Conservation (phyloP, 2,329 filamentous ascomycete genomes). For the Ascochyta fabae region DNA sequence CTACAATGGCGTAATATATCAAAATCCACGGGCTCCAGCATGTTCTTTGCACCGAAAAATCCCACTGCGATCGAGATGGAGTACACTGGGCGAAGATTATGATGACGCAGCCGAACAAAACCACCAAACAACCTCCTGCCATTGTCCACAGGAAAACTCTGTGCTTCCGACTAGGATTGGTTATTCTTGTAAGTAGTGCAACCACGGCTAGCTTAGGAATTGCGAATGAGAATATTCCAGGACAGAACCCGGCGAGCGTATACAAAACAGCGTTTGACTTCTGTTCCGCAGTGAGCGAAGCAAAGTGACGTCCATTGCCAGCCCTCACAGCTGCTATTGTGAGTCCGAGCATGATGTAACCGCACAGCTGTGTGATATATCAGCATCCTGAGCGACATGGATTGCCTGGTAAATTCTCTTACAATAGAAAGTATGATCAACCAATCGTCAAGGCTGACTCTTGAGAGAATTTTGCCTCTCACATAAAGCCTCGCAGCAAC, state of each 20-base stretch:
- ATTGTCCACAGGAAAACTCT: constrained; percentile 49
- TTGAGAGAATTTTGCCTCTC: no score
- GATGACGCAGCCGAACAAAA: constrained; percentile 47
- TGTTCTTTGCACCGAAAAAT: constrained; percentile 37
- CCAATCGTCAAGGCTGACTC: no score
- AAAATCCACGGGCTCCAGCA: constrained; percentile 41
- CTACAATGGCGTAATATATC: background rate
- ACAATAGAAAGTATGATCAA: no score
- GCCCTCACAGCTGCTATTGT: no score
- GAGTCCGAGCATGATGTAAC: no score
- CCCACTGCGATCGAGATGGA: constrained; percentile 52
- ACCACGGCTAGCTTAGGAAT: constrained; percentile 54
- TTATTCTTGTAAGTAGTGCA: constrained; percentile 47
- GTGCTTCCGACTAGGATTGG: constrained; percentile 49
- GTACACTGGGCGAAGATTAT: constrained; percentile 54
- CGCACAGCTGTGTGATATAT: no score
- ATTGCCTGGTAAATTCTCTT: no score
- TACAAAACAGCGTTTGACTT: constrained; percentile 39
- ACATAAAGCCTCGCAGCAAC: no score
- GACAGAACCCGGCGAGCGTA: constrained; percentile 48
- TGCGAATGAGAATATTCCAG: constrained; percentile 50
- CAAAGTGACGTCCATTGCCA: constrained; percentile 4
- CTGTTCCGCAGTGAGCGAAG: background rate
- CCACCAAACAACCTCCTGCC: constrained; percentile 29
- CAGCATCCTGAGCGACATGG: no score